Percentiles rank a stretch among this genome's conserved stretches.
Conservation (phyloP, 176 grass and related monocot species). For the Calamus simplicifolius region DNA sequence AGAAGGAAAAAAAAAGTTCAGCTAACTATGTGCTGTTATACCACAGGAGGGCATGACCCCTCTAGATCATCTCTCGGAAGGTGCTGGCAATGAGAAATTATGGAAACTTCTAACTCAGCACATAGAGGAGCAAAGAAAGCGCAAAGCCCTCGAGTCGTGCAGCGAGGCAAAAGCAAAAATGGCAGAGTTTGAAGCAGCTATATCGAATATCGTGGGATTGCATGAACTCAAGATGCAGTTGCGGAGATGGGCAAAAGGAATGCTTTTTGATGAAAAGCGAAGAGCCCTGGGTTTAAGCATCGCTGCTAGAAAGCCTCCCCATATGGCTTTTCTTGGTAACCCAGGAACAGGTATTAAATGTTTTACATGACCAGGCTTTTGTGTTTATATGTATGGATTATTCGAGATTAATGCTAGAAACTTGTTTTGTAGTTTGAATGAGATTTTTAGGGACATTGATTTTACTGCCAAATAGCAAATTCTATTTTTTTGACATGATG, state of each 20-base stretch:
- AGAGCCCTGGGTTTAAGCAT: constrained; percentile 82
- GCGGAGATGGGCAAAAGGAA: constrained; percentile 74
- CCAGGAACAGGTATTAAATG: constrained; percentile 78
- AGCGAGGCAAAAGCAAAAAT: constrained; percentile 48
- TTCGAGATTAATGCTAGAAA: too few relatives aligned
- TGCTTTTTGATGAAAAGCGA: constrained; percentile 98
- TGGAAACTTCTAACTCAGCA: constrained; percentile 48
- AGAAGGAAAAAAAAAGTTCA: background rate
- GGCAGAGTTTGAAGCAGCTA: constrained; percentile 76
- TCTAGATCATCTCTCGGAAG: constrained; percentile 53
- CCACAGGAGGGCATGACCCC: constrained; percentile 75
- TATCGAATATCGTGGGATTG: constrained; percentile 80
- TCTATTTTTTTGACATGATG: too few relatives aligned
- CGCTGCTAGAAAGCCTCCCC: constrained; percentile 60
- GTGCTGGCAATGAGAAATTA: constrained; percentile 43
- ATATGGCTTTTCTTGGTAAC: constrained; percentile 99
- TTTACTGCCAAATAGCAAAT: too few relatives aligned
- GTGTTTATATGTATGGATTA: too few relatives aligned
- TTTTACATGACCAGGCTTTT: background rate
- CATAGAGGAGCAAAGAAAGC: constrained; percentile 77
- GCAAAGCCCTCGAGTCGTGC: constrained; percentile 59
- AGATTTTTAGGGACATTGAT: too few relatives aligned
- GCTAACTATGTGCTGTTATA: constrained; percentile 3
- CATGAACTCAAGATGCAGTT: constrained; percentile 90
- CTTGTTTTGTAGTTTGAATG: too few relatives aligned